Base-by-base conservation (phyloP, 2,329 filamentous ascomycete species). In the Dactylonectria macrodidyma region DNA sequence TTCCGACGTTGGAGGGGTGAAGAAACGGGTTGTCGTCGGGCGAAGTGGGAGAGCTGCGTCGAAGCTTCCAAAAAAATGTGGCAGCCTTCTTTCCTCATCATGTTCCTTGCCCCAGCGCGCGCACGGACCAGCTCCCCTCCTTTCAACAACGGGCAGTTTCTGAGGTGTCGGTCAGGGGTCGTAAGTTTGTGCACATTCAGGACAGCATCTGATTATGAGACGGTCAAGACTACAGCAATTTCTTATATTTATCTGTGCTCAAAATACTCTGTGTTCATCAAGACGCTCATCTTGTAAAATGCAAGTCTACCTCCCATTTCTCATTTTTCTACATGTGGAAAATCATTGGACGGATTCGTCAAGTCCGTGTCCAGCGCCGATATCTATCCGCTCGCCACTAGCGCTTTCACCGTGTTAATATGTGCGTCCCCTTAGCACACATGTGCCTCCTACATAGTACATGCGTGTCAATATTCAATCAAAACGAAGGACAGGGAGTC, bases 41-140 rank as follows among this genome's bases (percentile, higher is more conserved):
- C 71, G 73, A 71, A 68, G 73, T 74, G 73, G 76, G 78, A 76
- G 71, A 75, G 71, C 77, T 78, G 81, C 82, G 76, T 76, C 72
- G 78, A 73, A 84, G 83, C 83, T 84, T 82, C 83, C 74, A 83
- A 84, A 85, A 85, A 85, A 85, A 81, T 84, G 81, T 81, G 82
- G 82, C 80, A 83, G 83, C 83, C 83, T 84, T 79, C 78, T 70
- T 71, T 69, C 68, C 55, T 71, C 73, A 67, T 70, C 71, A 72
- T 74, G 69, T 60, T 71, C 62, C 73, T 76, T 73, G 69, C 71
- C 74, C 72, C 73, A 71, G 67, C 66, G 24, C 56, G 71, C 48
- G 77, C 76, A 78, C 77, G 75, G 76, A 56, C 75, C 77, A 77
- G 14, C 34, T 66, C 52, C 52, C 59, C 58, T 61, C 63, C 58